Percentiles rank a stretch among this genome's conserved stretches.
phyloP scores from a whole-genome alignment of 306 rosid species.

The Quercus gilva region DNA sequence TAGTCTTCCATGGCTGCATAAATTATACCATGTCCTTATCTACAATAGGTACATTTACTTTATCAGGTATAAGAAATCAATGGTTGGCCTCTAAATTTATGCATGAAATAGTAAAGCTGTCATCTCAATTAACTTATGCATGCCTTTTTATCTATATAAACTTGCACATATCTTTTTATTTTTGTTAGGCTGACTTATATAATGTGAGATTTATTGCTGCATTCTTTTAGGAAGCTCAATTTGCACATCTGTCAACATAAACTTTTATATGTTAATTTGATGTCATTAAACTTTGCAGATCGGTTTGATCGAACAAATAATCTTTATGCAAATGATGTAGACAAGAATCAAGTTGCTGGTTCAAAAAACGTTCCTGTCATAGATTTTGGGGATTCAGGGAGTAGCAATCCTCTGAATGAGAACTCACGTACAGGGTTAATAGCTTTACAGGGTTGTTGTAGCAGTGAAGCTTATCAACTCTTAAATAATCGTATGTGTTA shows the following conservation, averaged over 20 bases:
- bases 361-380: conserved; percentile 41
- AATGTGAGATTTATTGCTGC: conserved; percentile 4
- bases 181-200: not conserved
- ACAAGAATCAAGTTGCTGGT: conserved; percentile 51
- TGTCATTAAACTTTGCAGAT: conserved; percentile 39
- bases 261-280: conserved; percentile 11
- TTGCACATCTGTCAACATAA: conserved; percentile 10
- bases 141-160: not conserved
- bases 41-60: too few relatives aligned
- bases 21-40: too few relatives aligned
- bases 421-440: conserved; percentile 39
- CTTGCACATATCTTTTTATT: not conserved
- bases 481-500: conserved; percentile 54
- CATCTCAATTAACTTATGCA: not conserved
- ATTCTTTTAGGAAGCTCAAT: not conserved
- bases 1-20: too few relatives aligned
- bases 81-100: too few relatives aligned
- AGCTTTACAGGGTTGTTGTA: conserved; percentile 60
- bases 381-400: conserved; percentile 52
- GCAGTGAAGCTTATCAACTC: conserved; percentile 58
- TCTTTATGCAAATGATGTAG: conserved; percentile 51
- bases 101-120: too few relatives aligned
- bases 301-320: conserved; percentile 56
- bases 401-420: conserved; percentile 47
- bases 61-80: too few relatives aligned